Conservation (phyloP, 2,329 filamentous ascomycete genomes). For the Tolypocladium inflatum region DNA sequence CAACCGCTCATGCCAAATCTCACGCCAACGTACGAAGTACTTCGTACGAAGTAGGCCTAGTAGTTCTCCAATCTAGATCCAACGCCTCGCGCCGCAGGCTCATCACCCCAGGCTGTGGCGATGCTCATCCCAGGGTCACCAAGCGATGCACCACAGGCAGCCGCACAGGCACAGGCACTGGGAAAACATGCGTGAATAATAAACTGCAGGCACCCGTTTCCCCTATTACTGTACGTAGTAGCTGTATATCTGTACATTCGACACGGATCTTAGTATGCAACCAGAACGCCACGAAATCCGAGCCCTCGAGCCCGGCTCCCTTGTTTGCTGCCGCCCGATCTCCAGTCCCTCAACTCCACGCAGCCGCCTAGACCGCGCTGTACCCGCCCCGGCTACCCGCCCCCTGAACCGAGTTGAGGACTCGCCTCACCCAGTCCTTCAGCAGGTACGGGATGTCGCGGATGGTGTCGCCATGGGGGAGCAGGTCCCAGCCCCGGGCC, state of each 20-base stretch:
- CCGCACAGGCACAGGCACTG: background rate
- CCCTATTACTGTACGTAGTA: background rate
- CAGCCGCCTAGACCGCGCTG: slow-evolving; percentile 63
- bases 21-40: too few species aligned
- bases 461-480: slow-evolving; percentile 87
- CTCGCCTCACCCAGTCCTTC: slow-evolving; percentile 75
- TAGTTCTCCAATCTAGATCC: too few species aligned
- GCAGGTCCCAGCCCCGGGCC: slow-evolving; percentile 85
- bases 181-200: background rate
- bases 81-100: too few species aligned
- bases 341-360: background rate
- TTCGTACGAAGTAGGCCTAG: too few species aligned
- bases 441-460: slow-evolving; percentile 86
- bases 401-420: slow-evolving; percentile 77
- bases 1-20: too few species aligned
- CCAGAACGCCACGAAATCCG: background rate
- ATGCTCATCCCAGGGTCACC: background rate
- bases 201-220: background rate
- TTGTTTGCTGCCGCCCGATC: too few species aligned
- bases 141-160: background rate
- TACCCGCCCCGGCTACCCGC: slow-evolving; percentile 82
- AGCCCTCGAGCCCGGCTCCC: background rate
- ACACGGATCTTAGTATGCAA: background rate
- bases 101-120: too few species aligned
- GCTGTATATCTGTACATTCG: background rate